Base-by-base conservation (phyloP, 306 rosid species). In the Quercus ilex region DNA sequence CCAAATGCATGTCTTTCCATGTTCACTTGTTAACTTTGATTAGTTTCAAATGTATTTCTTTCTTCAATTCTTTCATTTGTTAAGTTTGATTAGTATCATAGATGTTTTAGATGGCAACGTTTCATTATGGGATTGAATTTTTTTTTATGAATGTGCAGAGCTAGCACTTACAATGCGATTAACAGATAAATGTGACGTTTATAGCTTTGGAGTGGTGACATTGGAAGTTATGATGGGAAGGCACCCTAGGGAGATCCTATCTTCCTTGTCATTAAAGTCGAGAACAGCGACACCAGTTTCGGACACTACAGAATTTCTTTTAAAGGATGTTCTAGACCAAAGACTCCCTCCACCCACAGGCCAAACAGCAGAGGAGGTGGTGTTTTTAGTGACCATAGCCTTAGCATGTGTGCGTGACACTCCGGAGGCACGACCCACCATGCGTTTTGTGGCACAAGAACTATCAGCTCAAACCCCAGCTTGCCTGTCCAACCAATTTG, bases 361-460 rank as follows among this genome's bases (percentile, higher is more conserved):
- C n/a, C 55, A 82, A 55, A 79, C 87, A 75, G 86, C 82, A 0
- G 83, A 79, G 77, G 85, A 80, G 68, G 88, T 92, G 30, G 86
- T 74, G 57, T 78, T 80, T 26, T 80, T 76, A n/a, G 75, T 88
- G 82, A 85, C 58, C 38, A 23, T 78, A 43, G 97, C 90, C 15
- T 82, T 89, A 77, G 82, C 87, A 57, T 91, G 96, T 81, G 80
- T 90, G 1, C 83, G 83, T 17, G 21, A 52, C 18, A 81, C 15
- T 28, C 96, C 94, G n/a, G 90, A 88, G 62, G 72, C 83, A 18
- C 81, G 92, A 77, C 97, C 97, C 79, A 68, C 72, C 3, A 92
- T 91, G 97, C 92, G 79, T 68, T 72, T 76, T 23, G 92, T 91
- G 72, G 96, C 89, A 1, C 92, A 91, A 80, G 83, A 93, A 69